Evolutionary conservation across 768 basidiomycete genomes (phyloP), one percentile per base, ranked within the genome.

Genomic region (Serendipita sp.): DNA sequence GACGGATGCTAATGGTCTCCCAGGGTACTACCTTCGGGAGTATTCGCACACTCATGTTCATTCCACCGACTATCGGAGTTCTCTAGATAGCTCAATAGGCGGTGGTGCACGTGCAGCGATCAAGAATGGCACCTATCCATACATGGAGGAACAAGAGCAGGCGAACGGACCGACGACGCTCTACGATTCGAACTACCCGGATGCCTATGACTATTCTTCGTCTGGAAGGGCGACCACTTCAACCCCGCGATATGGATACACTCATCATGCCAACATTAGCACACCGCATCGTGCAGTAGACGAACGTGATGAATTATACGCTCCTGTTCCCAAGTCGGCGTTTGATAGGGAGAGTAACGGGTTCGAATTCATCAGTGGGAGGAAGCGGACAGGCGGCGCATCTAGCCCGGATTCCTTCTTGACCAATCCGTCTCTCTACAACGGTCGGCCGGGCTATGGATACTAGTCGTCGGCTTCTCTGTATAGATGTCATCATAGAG

Each of bases 11-110:
- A 38, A 18, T 10, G 56, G 56, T 3, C 5, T 60, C 28, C 56
- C 56, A 32, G 34, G 16, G 8, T 60, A 60, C 34, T 60, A 60
- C 37, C 56, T 60, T 8, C 56, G 56, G 28, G 30, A 60, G 34
- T 38, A 60, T 30, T 60, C 56, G 56, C 56, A 60, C 34, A 34
- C 11, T 4, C 35, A 60, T 34, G 13, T 60, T 10, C 56, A 60
- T 10, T 60, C 56, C 5, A 60, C 30, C 56, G 56, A 60, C 37
- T 60, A 60, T 35, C 56, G 56, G 35, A 60, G 56, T 30, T 60
- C 56, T 10, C 10, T 38, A 10, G 56, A 60, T 37, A 60, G 56
- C 18, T 60, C 56, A 10, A n/a, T 60, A 3, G 56, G 56, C 34
- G 37, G 28, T 0, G 56, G 56, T 24, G 56, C 56, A 60, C 56